Conservation (phyloP, 1,284 basidiomycete species). For the Bjerkandera adusta region DNA sequence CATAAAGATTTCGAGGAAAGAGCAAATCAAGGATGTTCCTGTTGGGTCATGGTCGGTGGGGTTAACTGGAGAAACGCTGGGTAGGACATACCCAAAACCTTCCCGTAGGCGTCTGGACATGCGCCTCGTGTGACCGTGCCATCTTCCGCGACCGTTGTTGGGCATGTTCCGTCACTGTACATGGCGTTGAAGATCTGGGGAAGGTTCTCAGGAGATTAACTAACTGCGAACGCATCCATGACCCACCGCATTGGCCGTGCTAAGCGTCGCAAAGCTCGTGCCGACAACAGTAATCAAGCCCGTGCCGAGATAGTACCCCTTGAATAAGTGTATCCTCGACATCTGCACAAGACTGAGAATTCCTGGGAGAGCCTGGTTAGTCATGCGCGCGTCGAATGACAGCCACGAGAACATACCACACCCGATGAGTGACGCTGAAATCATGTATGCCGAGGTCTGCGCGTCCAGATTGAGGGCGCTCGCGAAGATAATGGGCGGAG, state of each 20-base stretch:
- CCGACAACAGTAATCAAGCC: conserved; percentile 85
- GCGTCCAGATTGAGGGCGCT: conserved; percentile 56
- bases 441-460: conserved; percentile 70
- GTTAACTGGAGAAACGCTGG: background rate
- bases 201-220: background rate
- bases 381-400: conserved; percentile 13
- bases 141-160: conserved; percentile 53
- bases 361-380: conserved; percentile 34
- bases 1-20: conserved; percentile 78
- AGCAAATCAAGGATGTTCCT: conserved; percentile 79
- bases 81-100: conserved; percentile 56
- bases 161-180: conserved; percentile 76
- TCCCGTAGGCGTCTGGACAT: conserved; percentile 82
- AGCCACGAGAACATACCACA: conserved; percentile 46
- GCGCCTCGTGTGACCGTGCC: conserved; percentile 59
- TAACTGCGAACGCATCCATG: background rate
- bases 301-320: conserved; percentile 69
- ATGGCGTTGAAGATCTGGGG: conserved; percentile 61
- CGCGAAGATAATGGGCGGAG: conserved; percentile 77
- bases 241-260: conserved; percentile 67
- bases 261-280: conserved; percentile 80
- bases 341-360: conserved; percentile 77
- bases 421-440: conserved; percentile 78
- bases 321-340: conserved; percentile 60
- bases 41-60: conserved; percentile 6